Conservation (phyloP, 768 basidiomycete species). For the Naganishia vaughanmartiniae region DNA sequence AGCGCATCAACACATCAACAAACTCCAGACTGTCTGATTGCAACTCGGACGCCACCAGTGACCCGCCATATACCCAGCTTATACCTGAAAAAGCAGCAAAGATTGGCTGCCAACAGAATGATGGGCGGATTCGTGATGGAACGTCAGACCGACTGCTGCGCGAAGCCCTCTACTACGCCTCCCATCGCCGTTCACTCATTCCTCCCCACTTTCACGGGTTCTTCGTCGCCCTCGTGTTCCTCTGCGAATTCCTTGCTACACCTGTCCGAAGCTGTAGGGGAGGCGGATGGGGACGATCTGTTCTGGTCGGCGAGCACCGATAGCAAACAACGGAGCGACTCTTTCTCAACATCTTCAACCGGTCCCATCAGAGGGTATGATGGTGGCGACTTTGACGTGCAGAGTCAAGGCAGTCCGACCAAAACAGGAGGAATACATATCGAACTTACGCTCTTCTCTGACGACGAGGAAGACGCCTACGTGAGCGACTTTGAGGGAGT, state of each 20-base stretch:
- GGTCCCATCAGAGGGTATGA: no score
- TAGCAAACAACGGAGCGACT: neutral
- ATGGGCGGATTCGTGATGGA: neutral
- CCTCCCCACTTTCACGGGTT: neutral
- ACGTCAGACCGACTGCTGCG: neutral
- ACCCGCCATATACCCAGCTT: neutral
- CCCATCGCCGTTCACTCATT: neutral
- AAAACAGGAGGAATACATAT: constrained; percentile 9
- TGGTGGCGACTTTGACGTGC: no score
- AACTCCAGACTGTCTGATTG: neutral
- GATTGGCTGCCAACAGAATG: no score
- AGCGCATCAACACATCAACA: neutral
- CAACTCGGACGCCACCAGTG: neutral
- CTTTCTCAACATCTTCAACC: neutral
- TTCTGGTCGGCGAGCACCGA: constrained; percentile 15
- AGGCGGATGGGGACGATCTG: constrained; percentile 17
- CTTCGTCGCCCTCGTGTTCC: constrained; percentile 7
- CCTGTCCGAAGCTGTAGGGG: neutral
- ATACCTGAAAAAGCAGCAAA: no score
- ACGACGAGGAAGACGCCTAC: neutral
- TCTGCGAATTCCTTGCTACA: constrained; percentile 1
- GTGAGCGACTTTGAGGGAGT: neutral
- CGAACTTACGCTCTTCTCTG: constrained; percentile 10
- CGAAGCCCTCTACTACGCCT: neutral
- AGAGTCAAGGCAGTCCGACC: constrained; percentile 6